phyloP scores from a whole-genome alignment of 129 eudicot species.

The Ambrosia artemisiifolia region DNA sequence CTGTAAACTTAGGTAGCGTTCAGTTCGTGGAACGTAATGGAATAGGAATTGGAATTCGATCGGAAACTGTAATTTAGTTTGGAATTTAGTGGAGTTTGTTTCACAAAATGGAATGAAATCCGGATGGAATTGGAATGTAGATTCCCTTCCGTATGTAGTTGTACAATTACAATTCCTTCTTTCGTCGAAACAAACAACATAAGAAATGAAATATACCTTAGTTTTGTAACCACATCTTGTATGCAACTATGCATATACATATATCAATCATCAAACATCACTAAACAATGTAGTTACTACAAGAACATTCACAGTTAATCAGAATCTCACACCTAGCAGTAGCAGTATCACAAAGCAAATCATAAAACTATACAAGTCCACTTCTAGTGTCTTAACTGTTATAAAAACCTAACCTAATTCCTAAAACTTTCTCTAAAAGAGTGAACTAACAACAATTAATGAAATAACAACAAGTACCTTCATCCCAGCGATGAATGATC shows the following conservation, averaged over 20 bases:
- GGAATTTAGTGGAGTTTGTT: too few relatives aligned
- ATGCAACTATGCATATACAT: neutral
- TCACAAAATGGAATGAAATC: too few relatives aligned
- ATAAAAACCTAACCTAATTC: neutral
- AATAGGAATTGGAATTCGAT: too few relatives aligned
- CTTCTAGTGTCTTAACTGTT: neutral
- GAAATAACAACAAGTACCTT: slow-evolving; percentile 49
- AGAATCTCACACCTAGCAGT: neutral
- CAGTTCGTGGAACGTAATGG: too few relatives aligned
- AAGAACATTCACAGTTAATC: neutral
- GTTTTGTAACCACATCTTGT: neutral
- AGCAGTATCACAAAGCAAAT: neutral
- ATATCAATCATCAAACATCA: neutral
- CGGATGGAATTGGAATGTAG: too few relatives aligned
- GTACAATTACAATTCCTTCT: too few relatives aligned
- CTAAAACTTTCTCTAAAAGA: neutral
- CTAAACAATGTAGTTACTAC: neutral
- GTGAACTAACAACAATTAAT: neutral
- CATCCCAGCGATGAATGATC: slow-evolving; percentile 76
- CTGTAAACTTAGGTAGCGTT: too few relatives aligned
- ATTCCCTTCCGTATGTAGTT: too few relatives aligned
- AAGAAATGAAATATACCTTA: too few relatives aligned
- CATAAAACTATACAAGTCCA: neutral
- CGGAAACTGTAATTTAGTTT: too few relatives aligned
- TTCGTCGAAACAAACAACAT: too few relatives aligned